Base-by-base conservation (phyloP, 495 filamentous ascomycete genomes). In the Xylaria cubensis region DNA sequence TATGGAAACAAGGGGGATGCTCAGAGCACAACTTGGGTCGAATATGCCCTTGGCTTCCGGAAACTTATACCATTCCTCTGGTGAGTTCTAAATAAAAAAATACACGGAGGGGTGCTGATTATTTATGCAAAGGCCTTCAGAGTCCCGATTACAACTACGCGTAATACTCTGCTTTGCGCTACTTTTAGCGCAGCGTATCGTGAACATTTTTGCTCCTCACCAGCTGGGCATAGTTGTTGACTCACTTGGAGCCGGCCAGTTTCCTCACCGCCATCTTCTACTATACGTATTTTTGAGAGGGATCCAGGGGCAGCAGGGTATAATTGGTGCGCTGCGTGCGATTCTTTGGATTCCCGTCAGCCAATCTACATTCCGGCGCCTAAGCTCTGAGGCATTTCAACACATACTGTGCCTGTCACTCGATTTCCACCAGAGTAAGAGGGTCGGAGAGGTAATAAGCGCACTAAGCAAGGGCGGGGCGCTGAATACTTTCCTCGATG, bases 361-460 rank as follows among this genome's bases (percentile, higher is more conserved):
- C 62, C 93, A 95, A 75, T 95, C 94, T 77, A 94, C 93, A 19
- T 96, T 94, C 76, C 90, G 91, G 81, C 92, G 93, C 53, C 86
- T 96, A 15, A 94, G 92, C 94, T 78, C 63, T 3, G 13, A 26
- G 4, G 44, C 46, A 10, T 66, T 66, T 21, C 24, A 51, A 15
- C 93, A 95, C 78, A 93, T 95, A 19, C 92, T 95, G 78, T 85
- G 87, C 55, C 87, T 95, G 24, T 94, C 92, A 81, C 82, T 94
- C 73, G 93, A 95, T 75, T 95, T 95, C 74, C 93, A 95, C 21
- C 86, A 94, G 19, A 91, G 92, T 36, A 95, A 95, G 81, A 92
- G 92, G 78, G 94, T 93, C 4, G 93, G 93, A 34, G 93, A 95
- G 77, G 92, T 95, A 15, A 81, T 94, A 21, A 94, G 92, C 44